These are phyloP conservation scores for Colletotrichum sansevieriae DNA, from an alignment of 2,329 filamentous ascomycete genomes.

Conservation along the genomic window DNA sequence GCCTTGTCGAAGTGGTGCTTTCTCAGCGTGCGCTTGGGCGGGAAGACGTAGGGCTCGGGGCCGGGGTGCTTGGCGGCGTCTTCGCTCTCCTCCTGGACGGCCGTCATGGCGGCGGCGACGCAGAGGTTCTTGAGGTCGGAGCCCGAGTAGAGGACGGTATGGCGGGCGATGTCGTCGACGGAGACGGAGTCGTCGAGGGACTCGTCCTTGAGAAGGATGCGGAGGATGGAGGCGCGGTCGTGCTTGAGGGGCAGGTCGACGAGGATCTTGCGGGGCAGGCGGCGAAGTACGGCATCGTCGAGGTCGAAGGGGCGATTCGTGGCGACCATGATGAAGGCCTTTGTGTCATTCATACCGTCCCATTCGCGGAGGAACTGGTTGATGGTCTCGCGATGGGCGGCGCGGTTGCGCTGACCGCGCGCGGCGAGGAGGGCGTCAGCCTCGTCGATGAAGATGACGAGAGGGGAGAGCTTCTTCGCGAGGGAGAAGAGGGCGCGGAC, in stretches of 20 bases:
- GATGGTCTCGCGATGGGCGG: conserved; percentile 87
- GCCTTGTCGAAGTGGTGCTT: conserved; percentile 85
- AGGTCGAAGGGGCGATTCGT: conserved; percentile 96
- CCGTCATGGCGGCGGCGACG: conserved; percentile 83
- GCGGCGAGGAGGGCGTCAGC: conserved; percentile 92
- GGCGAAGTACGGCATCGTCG: conserved; percentile 86
- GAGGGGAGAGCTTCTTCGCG: conserved; percentile 90
- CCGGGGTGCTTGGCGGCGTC: conserved; percentile 54
- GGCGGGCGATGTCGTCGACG: conserved; percentile 71
- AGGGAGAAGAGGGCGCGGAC: conserved; percentile 91
- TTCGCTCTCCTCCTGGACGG: conserved; percentile 79
- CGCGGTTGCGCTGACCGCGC: conserved; percentile 75
- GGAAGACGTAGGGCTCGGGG: conserved; percentile 68
- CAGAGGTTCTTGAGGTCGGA: conserved; percentile 87
- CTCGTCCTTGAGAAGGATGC: conserved; percentile 79
- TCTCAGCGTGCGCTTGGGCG: conserved; percentile 75
- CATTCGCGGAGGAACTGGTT: conserved; percentile 98
- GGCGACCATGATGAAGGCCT: conserved; percentile 97
- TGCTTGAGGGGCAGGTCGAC: conserved; percentile 78
- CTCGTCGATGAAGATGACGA: conserved; percentile 97
- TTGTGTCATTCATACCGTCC: conserved; percentile 87
- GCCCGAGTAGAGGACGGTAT: conserved; percentile 83
- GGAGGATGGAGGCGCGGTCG: conserved; percentile 77
- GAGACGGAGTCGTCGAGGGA: conserved; percentile 71
- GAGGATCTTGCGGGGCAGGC: conserved; percentile 78